These are phyloP conservation scores for Lenwebbia sp. DNA, from an alignment of 345 rosid genomes.

Conservation along the genomic window DNA sequence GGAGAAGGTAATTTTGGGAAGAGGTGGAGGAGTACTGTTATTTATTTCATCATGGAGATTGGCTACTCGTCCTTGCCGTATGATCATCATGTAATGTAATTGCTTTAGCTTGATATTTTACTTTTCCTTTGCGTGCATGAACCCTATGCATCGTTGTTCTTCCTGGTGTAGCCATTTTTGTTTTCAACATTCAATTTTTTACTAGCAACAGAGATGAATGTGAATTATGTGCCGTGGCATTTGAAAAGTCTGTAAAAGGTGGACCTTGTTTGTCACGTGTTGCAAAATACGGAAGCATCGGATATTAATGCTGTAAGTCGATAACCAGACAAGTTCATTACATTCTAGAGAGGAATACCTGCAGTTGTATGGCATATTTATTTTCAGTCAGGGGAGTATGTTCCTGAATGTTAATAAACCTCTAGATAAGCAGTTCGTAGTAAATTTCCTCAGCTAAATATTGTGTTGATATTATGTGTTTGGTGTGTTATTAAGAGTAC, in stretches of 20 bases:
- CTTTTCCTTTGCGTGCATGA: background rate
- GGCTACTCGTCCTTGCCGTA: background rate
- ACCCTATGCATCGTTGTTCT: background rate
- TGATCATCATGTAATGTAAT: background rate
- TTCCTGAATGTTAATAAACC: background rate
- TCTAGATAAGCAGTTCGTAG: background rate
- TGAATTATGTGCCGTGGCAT: background rate
- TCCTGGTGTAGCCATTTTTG: background rate
- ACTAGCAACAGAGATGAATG: background rate
- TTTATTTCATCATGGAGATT: background rate
- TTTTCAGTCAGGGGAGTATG: background rate
- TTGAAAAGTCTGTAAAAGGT: background rate
- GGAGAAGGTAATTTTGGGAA: slow-evolving; percentile 50
- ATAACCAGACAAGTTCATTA: background rate
- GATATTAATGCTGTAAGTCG: background rate
- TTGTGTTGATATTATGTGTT: background rate
- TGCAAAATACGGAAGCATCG: background rate
- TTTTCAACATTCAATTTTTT: background rate
- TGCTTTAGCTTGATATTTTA: background rate
- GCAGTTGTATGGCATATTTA: background rate
- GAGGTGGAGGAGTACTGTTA: background rate
- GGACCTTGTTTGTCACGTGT: background rate
- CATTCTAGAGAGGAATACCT: background rate
- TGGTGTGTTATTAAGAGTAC: background rate
- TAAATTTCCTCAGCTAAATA: background rate